Evolutionary conservation across 495 filamentous ascomycete genomes (phyloP).

Genomic region (Tuber borchii): DNA sequence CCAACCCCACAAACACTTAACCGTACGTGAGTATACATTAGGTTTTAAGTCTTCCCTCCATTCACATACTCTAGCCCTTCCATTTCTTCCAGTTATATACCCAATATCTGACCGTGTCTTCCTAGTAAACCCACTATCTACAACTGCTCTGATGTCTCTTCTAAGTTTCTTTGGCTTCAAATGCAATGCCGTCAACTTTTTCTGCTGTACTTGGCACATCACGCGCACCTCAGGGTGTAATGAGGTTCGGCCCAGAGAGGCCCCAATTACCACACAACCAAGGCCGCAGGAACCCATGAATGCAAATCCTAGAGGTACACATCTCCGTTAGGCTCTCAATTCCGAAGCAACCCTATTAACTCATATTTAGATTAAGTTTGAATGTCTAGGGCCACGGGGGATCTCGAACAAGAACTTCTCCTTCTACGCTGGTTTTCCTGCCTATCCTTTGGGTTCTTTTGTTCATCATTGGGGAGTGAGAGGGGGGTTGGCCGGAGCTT

Average conservation of each 20-base stretch:
- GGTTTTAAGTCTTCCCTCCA: background rate
- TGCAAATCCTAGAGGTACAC: background rate
- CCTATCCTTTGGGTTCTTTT: background rate
- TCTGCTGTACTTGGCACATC: background rate
- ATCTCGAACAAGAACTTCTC: background rate
- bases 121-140: background rate
- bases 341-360: background rate
- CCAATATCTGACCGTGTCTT: background rate
- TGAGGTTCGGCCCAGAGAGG: background rate
- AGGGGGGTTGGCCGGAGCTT: background rate
- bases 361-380: background rate
- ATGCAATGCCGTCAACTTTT: background rate
- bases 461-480: background rate
- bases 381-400: background rate
- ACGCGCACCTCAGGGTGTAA: background rate
- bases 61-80: background rate
- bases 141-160: background rate
- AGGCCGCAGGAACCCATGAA: background rate
- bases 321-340: background rate
- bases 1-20: too few species aligned
- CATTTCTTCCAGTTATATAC: background rate
- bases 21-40: background rate
- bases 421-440: background rate
- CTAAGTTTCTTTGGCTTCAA: background rate
- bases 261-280: background rate